phyloP scores from a whole-genome alignment of 305 asterid genomes.

The Plantago coronopus region DNA sequence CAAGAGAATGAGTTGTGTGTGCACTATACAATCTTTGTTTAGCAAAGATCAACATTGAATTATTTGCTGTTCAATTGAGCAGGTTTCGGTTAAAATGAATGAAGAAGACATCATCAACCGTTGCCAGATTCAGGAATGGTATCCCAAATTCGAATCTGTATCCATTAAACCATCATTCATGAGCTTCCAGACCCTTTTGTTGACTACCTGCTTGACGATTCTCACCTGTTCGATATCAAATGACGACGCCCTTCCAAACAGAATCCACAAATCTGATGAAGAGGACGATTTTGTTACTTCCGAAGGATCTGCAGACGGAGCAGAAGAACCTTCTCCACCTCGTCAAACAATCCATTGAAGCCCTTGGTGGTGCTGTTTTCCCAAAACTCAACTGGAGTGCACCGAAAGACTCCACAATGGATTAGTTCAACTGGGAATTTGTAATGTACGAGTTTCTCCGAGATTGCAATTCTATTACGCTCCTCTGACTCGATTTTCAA shows the following conservation, averaged over 20 bases:
- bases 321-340: conserved; percentile 53
- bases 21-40: too few species aligned
- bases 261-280: conserved; percentile 64
- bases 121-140: conserved; percentile 95
- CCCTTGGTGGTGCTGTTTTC: conserved; percentile 78
- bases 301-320: conserved; percentile 70
- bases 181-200: conserved; percentile 74
- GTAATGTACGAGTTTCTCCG: conserved; percentile 69
- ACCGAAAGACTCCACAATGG: conserved; percentile 91
- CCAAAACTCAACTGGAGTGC: conserved; percentile 95
- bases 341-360: conserved; percentile 58
- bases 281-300: conserved; percentile 60
- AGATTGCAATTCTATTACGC: conserved; percentile 66
- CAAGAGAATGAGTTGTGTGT: too few species aligned
- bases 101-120: conserved; percentile 65
- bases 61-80: too few species aligned
- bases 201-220: conserved; percentile 60
- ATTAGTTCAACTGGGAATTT: conserved; percentile 71
- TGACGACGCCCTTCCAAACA: conserved; percentile 72
- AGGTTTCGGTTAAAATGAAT: conserved; percentile 38
- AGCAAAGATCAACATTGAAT: too few species aligned
- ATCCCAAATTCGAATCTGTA: conserved; percentile 60
- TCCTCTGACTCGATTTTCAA: conserved; percentile 77
- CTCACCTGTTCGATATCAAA: conserved; percentile 65
- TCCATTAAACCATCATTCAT: conserved; percentile 59